A percentile compares a stretch with the other conserved stretches of the same genome.
phyloP scores from a whole-genome alignment of 2,329 filamentous ascomycete species.

The Fragosphaeria purpurea region DNA sequence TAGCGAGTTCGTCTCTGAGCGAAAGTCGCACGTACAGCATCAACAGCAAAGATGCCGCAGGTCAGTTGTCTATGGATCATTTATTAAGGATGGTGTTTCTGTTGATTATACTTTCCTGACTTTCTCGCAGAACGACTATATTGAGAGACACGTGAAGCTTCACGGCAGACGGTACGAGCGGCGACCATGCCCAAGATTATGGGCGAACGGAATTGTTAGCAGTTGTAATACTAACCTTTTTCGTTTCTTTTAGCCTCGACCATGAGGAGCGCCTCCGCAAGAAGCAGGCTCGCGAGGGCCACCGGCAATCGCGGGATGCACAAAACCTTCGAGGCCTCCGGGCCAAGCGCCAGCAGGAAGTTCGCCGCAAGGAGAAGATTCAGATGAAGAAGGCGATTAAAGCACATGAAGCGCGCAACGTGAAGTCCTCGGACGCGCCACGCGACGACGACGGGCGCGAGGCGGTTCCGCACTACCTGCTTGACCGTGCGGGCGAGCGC shows the following conservation, averaged over 20 bases:
- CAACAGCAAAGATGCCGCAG: constrained; percentile 12
- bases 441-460: constrained; percentile 63
- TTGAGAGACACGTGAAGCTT: constrained; percentile 67
- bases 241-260: constrained; percentile 38
- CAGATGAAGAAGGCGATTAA: constrained; percentile 94
- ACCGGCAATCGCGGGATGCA: constrained; percentile 79
- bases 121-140: constrained; percentile 67
- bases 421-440: constrained; percentile 63
- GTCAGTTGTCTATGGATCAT: background rate
- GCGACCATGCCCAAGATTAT: background rate
- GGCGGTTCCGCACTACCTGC: constrained; percentile 82
- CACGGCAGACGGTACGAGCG: constrained; percentile 22
- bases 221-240: no score
- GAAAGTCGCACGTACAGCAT: background rate
- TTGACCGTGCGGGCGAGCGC: constrained; percentile 59
- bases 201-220: background rate
- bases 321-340: constrained; percentile 87
- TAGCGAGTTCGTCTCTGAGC: background rate
- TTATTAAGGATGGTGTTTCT: background rate
- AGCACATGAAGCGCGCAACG: constrained; percentile 89
- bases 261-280: constrained; percentile 87
- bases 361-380: constrained; percentile 94
- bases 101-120: constrained; percentile 11
- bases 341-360: constrained; percentile 89
- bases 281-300: constrained; percentile 74